Evolutionary conservation across 169 alveolate species (phyloP), one percentile per base, ranked within the genome.

Genomic region (Plasmodium inui): DNA sequence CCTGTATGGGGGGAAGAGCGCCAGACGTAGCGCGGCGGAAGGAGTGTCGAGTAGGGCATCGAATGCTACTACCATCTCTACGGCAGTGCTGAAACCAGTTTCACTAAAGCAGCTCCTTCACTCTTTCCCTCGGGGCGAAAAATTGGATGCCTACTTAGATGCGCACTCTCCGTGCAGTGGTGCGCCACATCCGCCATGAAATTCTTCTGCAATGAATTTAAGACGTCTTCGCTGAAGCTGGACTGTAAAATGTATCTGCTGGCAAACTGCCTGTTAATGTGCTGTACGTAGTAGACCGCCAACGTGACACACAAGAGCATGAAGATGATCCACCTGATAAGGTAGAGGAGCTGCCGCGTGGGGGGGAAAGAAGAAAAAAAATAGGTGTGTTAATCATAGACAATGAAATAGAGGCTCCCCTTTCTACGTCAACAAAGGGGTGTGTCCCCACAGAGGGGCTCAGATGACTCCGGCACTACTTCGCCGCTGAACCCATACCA

Each of bases 311-410:
- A 85, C 26, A 50, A 85, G 19, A 76, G 44, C 30, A 85, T n/a
- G 76, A 72, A 26, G 53, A 85, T 50, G 12, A 85, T 50, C 93
- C 93, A 85, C 26, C 67, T 46, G 32, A 85, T 85, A 9, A 85
- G 53, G 55, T 46, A 85, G 79, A 85, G 74, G 37, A 85, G 3
- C 93, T 85, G 30, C 37, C 37, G 28, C 32, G n/a, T 19, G 30
- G 41, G 17, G 17, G 37, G 22, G 12, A 10, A 30, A 34, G 10
- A 78, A 5, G 50, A 26, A 32, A 67, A 14, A 2, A 67, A 22
- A 28, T 7, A 17, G 37, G 76, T 22, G 37, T 0, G 34, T 61
- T 61, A 67, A 1, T 12, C 19, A 10, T 19, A 4, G 22, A 1
- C 14, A n/a, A 2, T 67, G 76, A 19, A n/a, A 26, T 8, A 61